Evolutionary conservation across 2,329 filamentous ascomycete genomes (phyloP), one percentile per base, ranked within the genome.

Genomic region (Colletotrichum sp.): DNA sequence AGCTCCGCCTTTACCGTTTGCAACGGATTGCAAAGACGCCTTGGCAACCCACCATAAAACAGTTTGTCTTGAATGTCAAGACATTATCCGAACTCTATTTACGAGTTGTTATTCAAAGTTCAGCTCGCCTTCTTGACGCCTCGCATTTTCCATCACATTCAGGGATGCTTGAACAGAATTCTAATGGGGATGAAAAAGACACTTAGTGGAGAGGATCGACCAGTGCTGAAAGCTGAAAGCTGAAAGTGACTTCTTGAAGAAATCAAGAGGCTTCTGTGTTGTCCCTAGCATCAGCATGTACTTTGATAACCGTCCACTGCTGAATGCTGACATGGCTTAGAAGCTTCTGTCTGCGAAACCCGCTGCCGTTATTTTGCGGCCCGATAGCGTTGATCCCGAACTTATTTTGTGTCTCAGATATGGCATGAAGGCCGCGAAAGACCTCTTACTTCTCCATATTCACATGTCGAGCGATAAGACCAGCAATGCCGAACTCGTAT

Each of bases 141-240:
- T 22, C 44, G 8, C 2, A 48, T 48, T 48, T 22, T 13, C n/a
- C n/a, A 5, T 5, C 44, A 13, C 11, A 13, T 48, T 48, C 44
- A n/a, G 44, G n/a, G n/a, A 48, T 22, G 0, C 44, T 1, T 48
- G 6, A 22, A 22, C 1, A 22, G 11, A 22, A 48, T 22, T 13
- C 0, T 0, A 0, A 22, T 2, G n/a, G 44, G 12, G 44, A 12
- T 48, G 11, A 1, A n/a, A 48, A 22, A 3, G 3, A 22, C 13
- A 6, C 19, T n/a, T 1, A 4, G 19, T 44, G 19, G 19, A 44
- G 39, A 9, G 5, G 3, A 1, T 12, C 19, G 9, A 0, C 39
- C 39, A 44, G 39, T 12, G 3, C 39, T n/a, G 39, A 3, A n/a
- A n/a, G 9, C 19, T 12, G n/a, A n/a, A n/a, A n/a, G n/a, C n/a